Conservation (phyloP, 2,329 filamentous ascomycete species). For the Hypoxylon sp. region DNA sequence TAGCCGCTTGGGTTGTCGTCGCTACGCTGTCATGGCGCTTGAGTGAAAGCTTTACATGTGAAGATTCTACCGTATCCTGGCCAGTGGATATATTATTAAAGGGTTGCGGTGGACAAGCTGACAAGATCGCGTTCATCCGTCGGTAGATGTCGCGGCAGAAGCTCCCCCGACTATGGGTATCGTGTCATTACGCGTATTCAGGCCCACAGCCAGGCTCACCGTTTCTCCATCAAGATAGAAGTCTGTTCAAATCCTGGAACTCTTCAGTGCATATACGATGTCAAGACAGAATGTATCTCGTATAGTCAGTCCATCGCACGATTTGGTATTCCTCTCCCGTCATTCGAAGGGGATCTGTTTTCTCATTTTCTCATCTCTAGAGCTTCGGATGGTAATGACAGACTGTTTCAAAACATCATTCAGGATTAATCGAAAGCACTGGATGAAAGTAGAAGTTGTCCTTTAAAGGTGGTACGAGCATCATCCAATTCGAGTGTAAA, state of each 20-base stretch:
- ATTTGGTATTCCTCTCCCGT: slow-evolving; percentile 8
- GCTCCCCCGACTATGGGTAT: slow-evolving; percentile 1
- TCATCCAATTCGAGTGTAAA: slow-evolving; percentile 24
- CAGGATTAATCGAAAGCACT: neutral
- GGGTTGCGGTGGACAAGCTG: slow-evolving; percentile 3
- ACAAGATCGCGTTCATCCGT: slow-evolving; percentile 10
- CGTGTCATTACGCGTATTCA: slow-evolving; percentile 8
- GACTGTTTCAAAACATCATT: neutral
- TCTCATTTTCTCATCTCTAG: neutral
- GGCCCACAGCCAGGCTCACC: neutral
- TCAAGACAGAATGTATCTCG: neutral
- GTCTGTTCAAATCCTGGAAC: neutral
- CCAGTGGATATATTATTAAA: neutral
- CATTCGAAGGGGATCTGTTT: neutral
- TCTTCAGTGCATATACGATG: neutral
- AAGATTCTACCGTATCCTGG: neutral
- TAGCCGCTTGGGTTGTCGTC: neutral
- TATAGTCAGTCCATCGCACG: slow-evolving; percentile 21
- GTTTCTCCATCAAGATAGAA: neutral
- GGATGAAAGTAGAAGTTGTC: slow-evolving; percentile 4
- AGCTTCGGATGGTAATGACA: slow-evolving; percentile 7
- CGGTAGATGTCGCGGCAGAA: slow-evolving; percentile 14
- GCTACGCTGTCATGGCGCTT: neutral
- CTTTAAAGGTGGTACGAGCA: slow-evolving; percentile 32
- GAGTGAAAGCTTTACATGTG: neutral